Conservation (phyloP, 2,329 filamentous ascomycete genomes). For the Thermoascus crustaceus region DNA sequence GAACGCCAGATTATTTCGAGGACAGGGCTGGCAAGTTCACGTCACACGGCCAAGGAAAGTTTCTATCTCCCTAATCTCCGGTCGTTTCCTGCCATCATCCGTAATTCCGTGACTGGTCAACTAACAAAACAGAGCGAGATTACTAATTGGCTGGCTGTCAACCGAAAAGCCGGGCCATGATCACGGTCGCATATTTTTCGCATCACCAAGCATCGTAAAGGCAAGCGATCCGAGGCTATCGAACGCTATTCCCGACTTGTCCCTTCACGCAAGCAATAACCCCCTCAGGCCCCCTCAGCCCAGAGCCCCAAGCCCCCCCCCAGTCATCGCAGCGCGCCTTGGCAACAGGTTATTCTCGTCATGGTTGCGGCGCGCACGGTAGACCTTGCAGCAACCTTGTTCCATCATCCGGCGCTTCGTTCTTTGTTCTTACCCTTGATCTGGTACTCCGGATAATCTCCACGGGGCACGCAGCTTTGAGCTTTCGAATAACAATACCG, state of each 20-base stretch:
- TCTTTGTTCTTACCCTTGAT: too few species aligned
- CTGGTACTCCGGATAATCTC: too few species aligned
- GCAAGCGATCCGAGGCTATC: too few species aligned
- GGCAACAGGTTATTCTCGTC: not conserved
- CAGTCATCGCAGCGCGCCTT: too few species aligned
- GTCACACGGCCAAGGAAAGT: not conserved
- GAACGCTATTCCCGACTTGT: too few species aligned
- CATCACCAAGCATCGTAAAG: slow-evolving; percentile 1
- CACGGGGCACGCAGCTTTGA: too few species aligned
- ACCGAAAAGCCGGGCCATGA: slow-evolving; percentile 1
- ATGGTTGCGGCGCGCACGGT: not conserved
- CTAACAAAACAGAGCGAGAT: not conserved
- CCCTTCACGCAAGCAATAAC: not conserved
- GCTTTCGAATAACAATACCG: too few species aligned
- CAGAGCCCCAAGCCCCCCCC: too few species aligned
- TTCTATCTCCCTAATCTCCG: slow-evolving; percentile 2
- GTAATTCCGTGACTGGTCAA: slow-evolving; percentile 1
- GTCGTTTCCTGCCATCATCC: not conserved
- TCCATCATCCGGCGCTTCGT: not conserved
- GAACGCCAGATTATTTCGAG: not conserved
- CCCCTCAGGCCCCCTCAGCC: too few species aligned
- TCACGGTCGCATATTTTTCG: not conserved
- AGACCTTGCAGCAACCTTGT: not conserved
- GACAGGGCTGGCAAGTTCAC: not conserved
- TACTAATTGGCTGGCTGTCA: not conserved